Conservation (phyloP, 805 yeast species). For the Starmerella ratchasimensis region DNA sequence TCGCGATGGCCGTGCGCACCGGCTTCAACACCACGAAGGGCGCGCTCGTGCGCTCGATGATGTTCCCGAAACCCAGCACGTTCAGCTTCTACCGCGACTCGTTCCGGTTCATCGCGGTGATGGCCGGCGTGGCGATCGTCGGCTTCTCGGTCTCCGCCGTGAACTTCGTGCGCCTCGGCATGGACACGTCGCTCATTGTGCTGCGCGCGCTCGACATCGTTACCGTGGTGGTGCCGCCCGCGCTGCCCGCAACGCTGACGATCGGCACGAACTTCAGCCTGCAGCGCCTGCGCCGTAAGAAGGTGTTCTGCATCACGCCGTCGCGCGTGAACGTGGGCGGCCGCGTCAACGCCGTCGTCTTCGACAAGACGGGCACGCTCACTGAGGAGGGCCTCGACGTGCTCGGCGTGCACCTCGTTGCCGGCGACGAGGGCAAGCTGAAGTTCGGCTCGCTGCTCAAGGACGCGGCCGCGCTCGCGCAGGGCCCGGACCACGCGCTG, state of each 20-base stretch:
- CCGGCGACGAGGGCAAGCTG: background rate
- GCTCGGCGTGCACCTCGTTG: conserved; percentile 40
- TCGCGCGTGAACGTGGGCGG: conserved; percentile 94
- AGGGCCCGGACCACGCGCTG: conserved; percentile 7
- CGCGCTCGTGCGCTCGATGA: conserved; percentile 82
- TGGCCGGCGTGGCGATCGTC: conserved; percentile 68
- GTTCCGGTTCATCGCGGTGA: conserved; percentile 88
- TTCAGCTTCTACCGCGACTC: conserved; percentile 91
- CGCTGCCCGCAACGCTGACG: conserved; percentile 91
- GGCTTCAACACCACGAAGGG: conserved; percentile 97
- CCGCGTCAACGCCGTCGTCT: conserved; percentile 74
- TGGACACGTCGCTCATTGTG: conserved; percentile 55
- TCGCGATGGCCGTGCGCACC: conserved; percentile 76
- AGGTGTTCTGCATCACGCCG: conserved; percentile 84
- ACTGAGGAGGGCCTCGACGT: conserved; percentile 95
- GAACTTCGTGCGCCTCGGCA: conserved; percentile 64
- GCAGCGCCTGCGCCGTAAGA: conserved; percentile 49
- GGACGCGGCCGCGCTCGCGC: conserved; percentile 11
- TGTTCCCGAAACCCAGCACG: conserved; percentile 88
- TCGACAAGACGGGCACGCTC: conserved; percentile 94
- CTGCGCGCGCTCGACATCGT: conserved; percentile 85
- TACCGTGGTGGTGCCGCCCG: conserved; percentile 97
- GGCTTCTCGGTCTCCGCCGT: conserved; percentile 78
- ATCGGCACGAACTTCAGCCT: conserved; percentile 93
- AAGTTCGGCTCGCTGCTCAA: conserved; percentile 18